Evolutionary conservation across 306 rosid genomes (phyloP).

Genomic region (Cicer judaicum): DNA sequence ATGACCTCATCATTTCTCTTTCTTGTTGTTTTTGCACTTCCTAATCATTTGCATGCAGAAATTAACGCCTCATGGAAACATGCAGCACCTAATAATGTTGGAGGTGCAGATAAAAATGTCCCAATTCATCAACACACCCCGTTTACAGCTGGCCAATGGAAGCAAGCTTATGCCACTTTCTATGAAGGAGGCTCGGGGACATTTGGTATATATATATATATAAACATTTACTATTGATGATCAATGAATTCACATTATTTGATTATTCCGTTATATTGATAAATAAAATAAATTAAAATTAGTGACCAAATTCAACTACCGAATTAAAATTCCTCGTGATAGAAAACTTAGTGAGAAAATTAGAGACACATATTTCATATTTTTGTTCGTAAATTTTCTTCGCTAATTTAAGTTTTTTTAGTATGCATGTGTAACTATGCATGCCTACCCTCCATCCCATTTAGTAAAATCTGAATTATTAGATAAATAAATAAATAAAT

Average conservation of each 20-base stretch:
- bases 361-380: not conserved
- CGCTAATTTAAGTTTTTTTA: no score
- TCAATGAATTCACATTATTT: not conserved
- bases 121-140: constrained; percentile 3
- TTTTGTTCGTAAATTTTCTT: no score
- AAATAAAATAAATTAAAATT: not conserved
- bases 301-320: not conserved
- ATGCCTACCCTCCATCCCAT: no score
- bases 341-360: not conserved
- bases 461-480: no score
- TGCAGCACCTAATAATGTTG: constrained; percentile 14
- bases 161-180: constrained; percentile 71
- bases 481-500: not conserved
- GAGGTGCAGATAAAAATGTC: not conserved
- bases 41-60: constrained; percentile 33
- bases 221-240: not conserved
- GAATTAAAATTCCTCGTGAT: not conserved
- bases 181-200: constrained; percentile 69
- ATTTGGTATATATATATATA: constrained; percentile 65
- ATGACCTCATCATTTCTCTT: constrained; percentile 41
- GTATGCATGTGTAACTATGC: no score
- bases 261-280: not conserved
- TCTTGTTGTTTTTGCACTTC: constrained; percentile 26
- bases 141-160: constrained; percentile 60
- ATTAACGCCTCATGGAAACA: constrained; percentile 33